These are phyloP conservation scores for Allium cepa DNA, from an alignment of 106 monocot species.

Conservation along the genomic window DNA sequence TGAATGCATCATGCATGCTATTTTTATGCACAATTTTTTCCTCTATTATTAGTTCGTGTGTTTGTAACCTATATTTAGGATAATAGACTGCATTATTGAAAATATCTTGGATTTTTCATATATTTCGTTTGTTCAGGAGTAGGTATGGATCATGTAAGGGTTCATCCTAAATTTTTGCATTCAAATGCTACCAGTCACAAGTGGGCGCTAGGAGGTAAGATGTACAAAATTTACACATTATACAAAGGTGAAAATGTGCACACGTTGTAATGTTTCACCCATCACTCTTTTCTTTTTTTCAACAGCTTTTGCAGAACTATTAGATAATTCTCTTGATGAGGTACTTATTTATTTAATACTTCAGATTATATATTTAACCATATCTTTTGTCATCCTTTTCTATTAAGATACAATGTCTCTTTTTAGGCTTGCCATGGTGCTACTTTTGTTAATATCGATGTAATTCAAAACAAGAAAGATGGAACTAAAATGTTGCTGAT, in stretches of 20 bases:
- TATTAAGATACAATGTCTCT: not conserved
- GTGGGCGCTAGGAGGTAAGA: constrained; percentile 92
- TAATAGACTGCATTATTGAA: not conserved
- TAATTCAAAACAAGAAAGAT: constrained; percentile 65
- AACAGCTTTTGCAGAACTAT: constrained; percentile 90
- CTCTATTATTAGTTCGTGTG: not conserved
- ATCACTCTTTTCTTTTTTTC: not conserved
- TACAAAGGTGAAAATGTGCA: not conserved
- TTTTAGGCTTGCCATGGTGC: constrained; percentile 83
- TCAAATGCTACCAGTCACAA: constrained; percentile 99
- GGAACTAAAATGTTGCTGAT: constrained; percentile 67
- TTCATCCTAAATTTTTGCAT: constrained; percentile 95
- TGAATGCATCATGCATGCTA: not conserved
- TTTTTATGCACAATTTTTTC: not conserved
- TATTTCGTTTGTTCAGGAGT: constrained; percentile 12
- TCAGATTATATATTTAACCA: not conserved
- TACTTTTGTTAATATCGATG: constrained; percentile 79
- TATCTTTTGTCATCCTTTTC: not conserved
- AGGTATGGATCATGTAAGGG: constrained; percentile 88
- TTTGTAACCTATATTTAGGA: not conserved
- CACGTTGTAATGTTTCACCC: not conserved
- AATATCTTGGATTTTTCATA: not conserved
- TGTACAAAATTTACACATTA: not conserved
- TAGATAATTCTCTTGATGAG: constrained; percentile 96
- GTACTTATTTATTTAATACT: constrained; percentile 22